These are phyloP conservation scores for Tetrahymena elliotti DNA, from an alignment of 73 alveolate species.

Conservation along the genomic window DNA sequence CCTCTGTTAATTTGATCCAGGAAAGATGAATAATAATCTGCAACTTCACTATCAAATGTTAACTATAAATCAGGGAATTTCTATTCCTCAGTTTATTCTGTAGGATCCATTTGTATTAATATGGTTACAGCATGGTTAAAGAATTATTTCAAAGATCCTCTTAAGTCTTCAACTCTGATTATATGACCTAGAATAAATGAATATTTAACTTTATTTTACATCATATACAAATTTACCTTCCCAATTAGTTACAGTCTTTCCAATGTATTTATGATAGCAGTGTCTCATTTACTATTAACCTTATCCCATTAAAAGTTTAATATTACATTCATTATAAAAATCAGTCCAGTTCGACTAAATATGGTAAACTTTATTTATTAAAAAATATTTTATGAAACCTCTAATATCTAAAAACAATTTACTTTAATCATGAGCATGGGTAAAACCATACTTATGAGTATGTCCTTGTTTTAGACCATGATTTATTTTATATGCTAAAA, in stretches of 20 bases:
- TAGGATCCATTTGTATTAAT: neutral
- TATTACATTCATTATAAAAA: neutral
- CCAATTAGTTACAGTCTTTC: neutral
- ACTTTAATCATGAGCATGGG: neutral
- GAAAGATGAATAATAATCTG: neutral
- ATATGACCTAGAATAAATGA: neutral
- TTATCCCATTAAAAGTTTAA: neutral
- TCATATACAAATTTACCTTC: neutral
- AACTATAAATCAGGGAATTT: neutral
- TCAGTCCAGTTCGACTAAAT: neutral
- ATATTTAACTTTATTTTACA: neutral
- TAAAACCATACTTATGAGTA: neutral
- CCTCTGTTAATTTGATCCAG: neutral
- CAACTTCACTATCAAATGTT: neutral
- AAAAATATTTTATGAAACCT: neutral
- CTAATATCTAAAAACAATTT: neutral
- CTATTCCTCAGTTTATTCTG: neutral
- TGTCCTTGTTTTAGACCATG: neutral
- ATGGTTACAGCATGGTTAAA: neutral
- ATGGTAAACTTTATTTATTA: neutral
- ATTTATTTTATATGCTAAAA: neutral
- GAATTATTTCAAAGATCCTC: neutral
- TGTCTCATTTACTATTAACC: neutral
- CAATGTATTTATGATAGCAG: neutral
- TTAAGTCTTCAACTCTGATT: neutral